Percentiles rank a stretch among this genome's conserved stretches.
phyloP scores from a whole-genome alignment of 768 basidiomycete species.

The Amanita inopinata region DNA sequence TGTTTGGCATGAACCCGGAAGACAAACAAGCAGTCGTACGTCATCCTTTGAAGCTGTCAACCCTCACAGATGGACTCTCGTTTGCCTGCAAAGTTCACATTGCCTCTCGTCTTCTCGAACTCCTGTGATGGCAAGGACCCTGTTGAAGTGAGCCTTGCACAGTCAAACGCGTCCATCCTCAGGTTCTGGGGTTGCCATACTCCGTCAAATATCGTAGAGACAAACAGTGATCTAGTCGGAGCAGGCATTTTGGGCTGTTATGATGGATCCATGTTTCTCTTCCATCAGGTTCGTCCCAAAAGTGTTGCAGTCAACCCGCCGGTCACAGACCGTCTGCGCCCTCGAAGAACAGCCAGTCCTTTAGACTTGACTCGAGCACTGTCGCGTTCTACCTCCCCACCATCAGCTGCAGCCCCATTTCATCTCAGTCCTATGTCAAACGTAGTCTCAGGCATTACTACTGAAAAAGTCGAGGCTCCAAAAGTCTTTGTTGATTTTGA shows the following conservation, averaged over 20 bases:
- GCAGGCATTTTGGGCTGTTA: conserved; percentile 30
- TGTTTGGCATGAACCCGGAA: no score
- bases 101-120: conserved; percentile 28
- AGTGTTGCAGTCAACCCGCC: conserved; percentile 11
- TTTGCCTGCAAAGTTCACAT: conserved; percentile 10
- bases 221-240: conserved; percentile 11
- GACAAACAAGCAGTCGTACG: no score
- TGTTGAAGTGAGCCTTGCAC: conserved; percentile 24
- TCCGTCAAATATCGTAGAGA: conserved; percentile 4
- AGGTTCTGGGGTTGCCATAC: conserved; percentile 19
- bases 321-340: conserved; percentile 7
- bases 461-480: conserved; percentile 65
- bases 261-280: conserved; percentile 35
- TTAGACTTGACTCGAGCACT: conserved; percentile 15
- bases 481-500: conserved; percentile 78
- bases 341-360: conserved; percentile 11
- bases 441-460: conserved; percentile 63
- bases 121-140: conserved; percentile 9
- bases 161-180: conserved; percentile 22
- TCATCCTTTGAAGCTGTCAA: not conserved
- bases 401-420: conserved; percentile 39
- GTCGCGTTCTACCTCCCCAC: conserved; percentile 22
- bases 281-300: conserved; percentile 17
- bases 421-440: conserved; percentile 45
- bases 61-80: not conserved